Percentiles rank a stretch among this genome's conserved stretches.
Evolutionary conservation across 257 asterid species (phyloP).

Genomic region (Solanum rostratum): DNA sequence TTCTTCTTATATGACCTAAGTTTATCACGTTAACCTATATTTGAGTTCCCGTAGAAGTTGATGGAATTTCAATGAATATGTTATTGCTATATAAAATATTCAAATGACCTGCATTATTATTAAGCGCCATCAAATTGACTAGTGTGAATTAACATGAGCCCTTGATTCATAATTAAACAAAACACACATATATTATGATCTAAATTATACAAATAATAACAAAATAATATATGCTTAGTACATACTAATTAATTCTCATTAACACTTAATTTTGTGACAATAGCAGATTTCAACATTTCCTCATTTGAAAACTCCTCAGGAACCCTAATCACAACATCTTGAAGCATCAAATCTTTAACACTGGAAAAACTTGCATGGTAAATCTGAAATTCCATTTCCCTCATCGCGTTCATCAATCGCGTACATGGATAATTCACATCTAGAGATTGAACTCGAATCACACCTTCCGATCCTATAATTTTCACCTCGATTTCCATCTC

Average conservation of each 20-base stretch:
- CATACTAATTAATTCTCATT: neutral
- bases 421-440: slow-evolving; percentile 21
- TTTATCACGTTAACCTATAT: no score
- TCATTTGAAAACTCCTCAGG: slow-evolving; percentile 14
- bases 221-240: neutral
- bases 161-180: neutral
- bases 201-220: neutral
- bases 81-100: no score
- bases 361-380: slow-evolving; percentile 16
- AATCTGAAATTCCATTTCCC: slow-evolving; percentile 14
- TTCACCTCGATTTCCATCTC: slow-evolving; percentile 12
- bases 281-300: slow-evolving; percentile 21
- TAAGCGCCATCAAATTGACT: no score
- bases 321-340: slow-evolving; percentile 25
- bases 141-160: no score
- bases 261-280: slow-evolving; percentile 3
- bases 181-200: neutral
- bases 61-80: no score
- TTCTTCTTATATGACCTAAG: no score
- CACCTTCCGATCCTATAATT: slow-evolving; percentile 23
- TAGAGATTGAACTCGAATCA: slow-evolving; percentile 12
- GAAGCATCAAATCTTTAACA: slow-evolving; percentile 20
- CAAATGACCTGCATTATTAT: no score
- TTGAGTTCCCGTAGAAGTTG: no score
- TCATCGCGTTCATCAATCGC: slow-evolving; percentile 20